These are phyloP conservation scores for Yarrowia porcina DNA, from an alignment of 805 yeast genomes.

Conservation along the genomic window DNA sequence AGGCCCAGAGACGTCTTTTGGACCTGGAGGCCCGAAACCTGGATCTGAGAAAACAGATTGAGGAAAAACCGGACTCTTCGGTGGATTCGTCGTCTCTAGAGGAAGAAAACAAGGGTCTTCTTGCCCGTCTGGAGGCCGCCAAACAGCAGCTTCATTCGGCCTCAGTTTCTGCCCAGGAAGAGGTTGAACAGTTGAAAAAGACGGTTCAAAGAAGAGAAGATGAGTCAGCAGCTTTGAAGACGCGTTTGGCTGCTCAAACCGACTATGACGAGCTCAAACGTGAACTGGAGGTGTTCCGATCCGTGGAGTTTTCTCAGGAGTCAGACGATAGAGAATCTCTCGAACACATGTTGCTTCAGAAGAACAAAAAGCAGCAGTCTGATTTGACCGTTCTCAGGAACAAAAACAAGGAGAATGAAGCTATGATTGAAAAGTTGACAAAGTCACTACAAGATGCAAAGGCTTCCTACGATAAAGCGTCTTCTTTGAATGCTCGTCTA, in stretches of 20 bases:
- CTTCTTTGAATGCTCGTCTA: constrained; percentile 53
- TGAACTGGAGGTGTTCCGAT: constrained; percentile 68
- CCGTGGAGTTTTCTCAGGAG: constrained; percentile 60
- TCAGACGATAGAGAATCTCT: constrained; percentile 35
- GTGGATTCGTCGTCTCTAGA: constrained; percentile 27
- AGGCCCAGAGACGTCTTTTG: constrained; percentile 60
- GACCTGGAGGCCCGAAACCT: constrained; percentile 78
- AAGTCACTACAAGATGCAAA: constrained; percentile 13
- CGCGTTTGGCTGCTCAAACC: constrained; percentile 48
- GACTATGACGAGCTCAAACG: constrained; percentile 81
- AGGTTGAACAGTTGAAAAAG: constrained; percentile 31
- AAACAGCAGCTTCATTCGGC: constrained; percentile 34
- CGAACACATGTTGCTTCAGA: constrained; percentile 60
- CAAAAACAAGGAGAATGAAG: constrained; percentile 48
- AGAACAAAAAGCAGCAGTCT: constrained; percentile 69
- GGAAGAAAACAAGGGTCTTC: constrained; percentile 60
- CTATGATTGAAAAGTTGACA: constrained; percentile 45
- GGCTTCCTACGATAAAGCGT: neutral
- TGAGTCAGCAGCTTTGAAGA: constrained; percentile 52
- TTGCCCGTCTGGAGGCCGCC: constrained; percentile 56
- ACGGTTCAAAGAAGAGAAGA: constrained; percentile 28
- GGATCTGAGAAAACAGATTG: constrained; percentile 63
- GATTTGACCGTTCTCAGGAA: constrained; percentile 67
- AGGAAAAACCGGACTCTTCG: constrained; percentile 39
- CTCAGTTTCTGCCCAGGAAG: constrained; percentile 36